Evolutionary conservation across 345 rosid species (phyloP).

Genomic region (Hevea brasiliensis): DNA sequence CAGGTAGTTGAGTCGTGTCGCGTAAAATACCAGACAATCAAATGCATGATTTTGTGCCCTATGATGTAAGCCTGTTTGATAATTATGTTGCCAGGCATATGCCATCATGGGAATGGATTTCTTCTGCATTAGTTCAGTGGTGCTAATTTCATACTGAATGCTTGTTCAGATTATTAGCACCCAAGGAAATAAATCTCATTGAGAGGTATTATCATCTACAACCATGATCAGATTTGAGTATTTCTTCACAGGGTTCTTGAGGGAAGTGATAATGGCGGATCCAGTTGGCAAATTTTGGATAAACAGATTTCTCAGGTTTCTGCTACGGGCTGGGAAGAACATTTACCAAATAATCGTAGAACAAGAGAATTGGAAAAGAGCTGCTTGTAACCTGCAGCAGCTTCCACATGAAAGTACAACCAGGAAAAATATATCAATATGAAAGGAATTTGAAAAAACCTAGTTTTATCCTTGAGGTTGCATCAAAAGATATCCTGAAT

Average conservation of each 20-base stretch:
- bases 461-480: too few species aligned
- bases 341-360: constrained; percentile 15
- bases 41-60: constrained; percentile 60
- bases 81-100: constrained; percentile 87
- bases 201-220: background rate
- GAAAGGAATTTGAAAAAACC: too few species aligned
- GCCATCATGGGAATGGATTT: constrained; percentile 66
- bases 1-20: constrained; percentile 82
- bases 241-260: constrained; percentile 61
- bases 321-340: constrained; percentile 56
- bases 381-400: too few species aligned
- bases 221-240: background rate
- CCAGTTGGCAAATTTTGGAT: constrained; percentile 65
- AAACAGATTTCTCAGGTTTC: constrained; percentile 57
- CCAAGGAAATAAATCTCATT: background rate
- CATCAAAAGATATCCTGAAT: too few species aligned
- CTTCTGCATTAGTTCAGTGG: background rate
- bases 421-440: too few species aligned
- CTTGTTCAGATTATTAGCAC: background rate
- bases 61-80: constrained; percentile 86
- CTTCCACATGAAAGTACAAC: too few species aligned
- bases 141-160: background rate
- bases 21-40: constrained; percentile 42
- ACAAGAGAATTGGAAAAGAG: too few species aligned
- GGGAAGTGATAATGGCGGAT: constrained; percentile 76